phyloP scores from a whole-genome alignment of 2,329 filamentous ascomycete genomes.

The Emericellopsis cladophorae region DNA sequence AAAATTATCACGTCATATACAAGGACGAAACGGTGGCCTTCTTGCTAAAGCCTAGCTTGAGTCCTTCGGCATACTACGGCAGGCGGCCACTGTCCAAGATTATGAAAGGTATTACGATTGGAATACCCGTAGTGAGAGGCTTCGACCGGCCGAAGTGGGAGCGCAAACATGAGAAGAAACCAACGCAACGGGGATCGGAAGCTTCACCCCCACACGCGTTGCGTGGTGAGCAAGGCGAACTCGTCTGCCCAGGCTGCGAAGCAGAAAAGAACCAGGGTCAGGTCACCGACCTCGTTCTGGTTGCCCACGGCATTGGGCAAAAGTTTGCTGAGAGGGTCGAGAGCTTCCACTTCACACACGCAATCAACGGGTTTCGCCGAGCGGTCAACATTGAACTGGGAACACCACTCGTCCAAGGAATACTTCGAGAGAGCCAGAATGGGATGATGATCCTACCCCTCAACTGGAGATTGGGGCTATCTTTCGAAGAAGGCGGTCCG shows the following conservation, averaged over 20 bases:
- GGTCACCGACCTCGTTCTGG: conserved; percentile 78
- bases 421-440: conserved; percentile 66
- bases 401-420: conserved; percentile 58
- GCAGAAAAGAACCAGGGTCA: conserved; percentile 51
- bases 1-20: conserved; percentile 76
- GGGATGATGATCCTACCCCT: conserved; percentile 89
- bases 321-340: conserved; percentile 91
- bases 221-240: conserved; percentile 12
- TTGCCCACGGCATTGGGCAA: conserved; percentile 92
- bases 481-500: conserved; percentile 67
- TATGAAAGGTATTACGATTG: conserved; percentile 68
- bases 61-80: conserved; percentile 76
- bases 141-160: conserved; percentile 74
- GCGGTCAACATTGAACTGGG: conserved; percentile 76
- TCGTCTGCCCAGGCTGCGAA: conserved; percentile 44
- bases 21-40: conserved; percentile 67
- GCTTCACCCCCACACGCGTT: conserved; percentile 7
- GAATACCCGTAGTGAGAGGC: conserved; percentile 77
- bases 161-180: conserved; percentile 45
- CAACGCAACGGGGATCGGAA: conserved; percentile 5
- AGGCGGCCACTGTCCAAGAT: conserved; percentile 74
- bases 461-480: conserved; percentile 85
- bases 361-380: conserved; percentile 80
- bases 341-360: conserved; percentile 94
- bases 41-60: conserved; percentile 72